A percentile compares a stretch with the other conserved stretches of the same genome.
These are phyloP conservation scores for Penicillium sp. DNA, from an alignment of 2,329 filamentous ascomycete genomes.

Conservation along the genomic window DNA sequence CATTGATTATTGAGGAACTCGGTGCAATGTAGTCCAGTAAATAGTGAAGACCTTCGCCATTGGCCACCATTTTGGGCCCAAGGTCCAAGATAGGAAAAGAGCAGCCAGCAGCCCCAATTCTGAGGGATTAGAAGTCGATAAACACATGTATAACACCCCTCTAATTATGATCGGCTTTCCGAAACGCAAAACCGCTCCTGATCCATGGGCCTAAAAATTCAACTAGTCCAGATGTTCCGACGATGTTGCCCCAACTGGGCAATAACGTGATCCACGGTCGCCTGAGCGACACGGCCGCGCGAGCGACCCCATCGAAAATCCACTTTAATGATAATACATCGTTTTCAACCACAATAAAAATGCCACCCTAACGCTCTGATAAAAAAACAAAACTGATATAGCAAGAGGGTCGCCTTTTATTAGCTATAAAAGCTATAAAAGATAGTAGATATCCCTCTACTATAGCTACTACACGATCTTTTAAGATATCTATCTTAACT, in stretches of 20 bases:
- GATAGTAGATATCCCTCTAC: too few relatives aligned
- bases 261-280: too few relatives aligned
- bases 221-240: neutral
- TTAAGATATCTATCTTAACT: too few relatives aligned
- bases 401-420: too few relatives aligned
- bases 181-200: neutral
- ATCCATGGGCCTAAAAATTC: neutral
- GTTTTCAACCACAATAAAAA: too few relatives aligned
- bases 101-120: neutral
- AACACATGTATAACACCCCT: neutral
- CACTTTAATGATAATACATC: too few relatives aligned
- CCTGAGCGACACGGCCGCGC: too few relatives aligned
- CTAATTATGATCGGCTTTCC: neutral
- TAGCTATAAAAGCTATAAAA: too few relatives aligned
- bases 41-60: neutral
- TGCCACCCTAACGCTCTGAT: too few relatives aligned
- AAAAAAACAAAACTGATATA: too few relatives aligned
- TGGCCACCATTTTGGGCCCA: neutral
- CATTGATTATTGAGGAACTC: neutral
- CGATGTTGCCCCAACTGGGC: neutral
- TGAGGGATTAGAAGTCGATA: neutral
- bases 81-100: neutral
- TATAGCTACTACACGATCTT: too few relatives aligned
- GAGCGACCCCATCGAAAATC: too few relatives aligned
- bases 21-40: neutral